Percentiles rank a stretch among this genome's conserved stretches.
Evolutionary conservation across 2,329 filamentous ascomycete genomes (phyloP).

Genomic region (Dothidotthia symphoricarpi): DNA sequence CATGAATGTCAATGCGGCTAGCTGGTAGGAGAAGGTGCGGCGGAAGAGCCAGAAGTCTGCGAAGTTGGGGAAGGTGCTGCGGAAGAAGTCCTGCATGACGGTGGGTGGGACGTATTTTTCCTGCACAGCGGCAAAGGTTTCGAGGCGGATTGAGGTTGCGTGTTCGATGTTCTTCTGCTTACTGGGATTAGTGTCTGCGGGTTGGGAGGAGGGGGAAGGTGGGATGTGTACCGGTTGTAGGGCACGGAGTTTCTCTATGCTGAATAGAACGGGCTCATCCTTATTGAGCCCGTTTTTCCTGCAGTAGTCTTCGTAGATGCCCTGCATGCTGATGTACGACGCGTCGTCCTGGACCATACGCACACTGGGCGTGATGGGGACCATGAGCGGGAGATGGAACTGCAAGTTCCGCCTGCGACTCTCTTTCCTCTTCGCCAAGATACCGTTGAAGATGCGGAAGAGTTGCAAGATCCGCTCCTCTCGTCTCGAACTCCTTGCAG

Average conservation of each 20-base stretch:
- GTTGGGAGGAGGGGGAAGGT: slow-evolving; percentile 6
- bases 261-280: slow-evolving; percentile 92
- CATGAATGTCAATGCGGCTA: slow-evolving; percentile 94
- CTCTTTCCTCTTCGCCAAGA: slow-evolving; percentile 89
- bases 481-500: slow-evolving; percentile 83
- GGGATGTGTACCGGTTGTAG: slow-evolving; percentile 47
- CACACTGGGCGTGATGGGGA: slow-evolving; percentile 91
- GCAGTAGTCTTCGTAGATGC: slow-evolving; percentile 95
- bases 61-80: slow-evolving; percentile 80
- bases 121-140: slow-evolving; percentile 93
- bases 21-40: slow-evolving; percentile 92
- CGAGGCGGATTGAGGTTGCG: slow-evolving; percentile 69
- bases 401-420: slow-evolving; percentile 88
- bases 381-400: slow-evolving; percentile 93
- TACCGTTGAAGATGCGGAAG: slow-evolving; percentile 96
- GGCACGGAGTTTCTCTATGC: slow-evolving; percentile 86
- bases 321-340: slow-evolving; percentile 91
- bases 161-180: slow-evolving; percentile 67
- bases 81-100: slow-evolving; percentile 85
- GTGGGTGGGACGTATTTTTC: slow-evolving; percentile 86
- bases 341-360: slow-evolving; percentile 93
- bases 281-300: slow-evolving; percentile 82
- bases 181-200: slow-evolving; percentile 10
- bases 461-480: slow-evolving; percentile 95
- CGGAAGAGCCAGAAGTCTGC: slow-evolving; percentile 98